Conservation (phyloP, 2,329 filamentous ascomycete species). For the Aspergillus hortae region DNA sequence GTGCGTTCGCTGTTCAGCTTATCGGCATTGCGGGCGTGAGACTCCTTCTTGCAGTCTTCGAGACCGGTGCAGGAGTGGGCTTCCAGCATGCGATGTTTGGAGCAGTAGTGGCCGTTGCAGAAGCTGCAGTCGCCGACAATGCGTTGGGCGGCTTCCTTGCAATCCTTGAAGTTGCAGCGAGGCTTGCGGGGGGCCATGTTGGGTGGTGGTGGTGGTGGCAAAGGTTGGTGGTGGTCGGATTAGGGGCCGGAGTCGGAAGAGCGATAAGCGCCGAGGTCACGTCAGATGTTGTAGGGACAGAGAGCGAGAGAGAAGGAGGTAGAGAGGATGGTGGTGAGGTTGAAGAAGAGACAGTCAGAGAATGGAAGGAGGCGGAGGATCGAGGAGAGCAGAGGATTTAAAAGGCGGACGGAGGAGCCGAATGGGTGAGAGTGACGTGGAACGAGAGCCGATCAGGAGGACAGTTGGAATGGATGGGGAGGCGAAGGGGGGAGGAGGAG, state of each 20-base stretch:
- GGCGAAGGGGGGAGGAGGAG: slow-evolving; percentile 4
- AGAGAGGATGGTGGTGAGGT: neutral
- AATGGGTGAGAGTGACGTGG: slow-evolving; percentile 5
- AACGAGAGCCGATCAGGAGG: slow-evolving; percentile 9
- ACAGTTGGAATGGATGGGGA: neutral
- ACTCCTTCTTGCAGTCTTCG: slow-evolving; percentile 97
- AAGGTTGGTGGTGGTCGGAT: slow-evolving; percentile 4
- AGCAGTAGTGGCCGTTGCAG: slow-evolving; percentile 90
- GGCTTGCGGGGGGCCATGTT: slow-evolving; percentile 53
- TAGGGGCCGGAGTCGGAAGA: slow-evolving; percentile 10
- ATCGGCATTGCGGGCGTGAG: slow-evolving; percentile 87
- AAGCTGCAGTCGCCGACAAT: slow-evolving; percentile 97
- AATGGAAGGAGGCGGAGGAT: neutral
- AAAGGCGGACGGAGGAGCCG: neutral
- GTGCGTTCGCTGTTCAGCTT: slow-evolving; percentile 91
- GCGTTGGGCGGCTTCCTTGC: slow-evolving; percentile 80
- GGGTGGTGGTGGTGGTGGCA: slow-evolving; percentile 12
- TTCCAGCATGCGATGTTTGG: slow-evolving; percentile 89
- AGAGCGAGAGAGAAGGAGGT: neutral
- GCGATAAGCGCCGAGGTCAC: slow-evolving; percentile 8
- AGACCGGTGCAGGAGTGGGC: slow-evolving; percentile 89
- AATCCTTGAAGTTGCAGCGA: slow-evolving; percentile 84
- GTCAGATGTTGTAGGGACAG: neutral
- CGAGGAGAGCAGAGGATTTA: neutral
- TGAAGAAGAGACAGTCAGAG: neutral